A percentile compares a stretch with the other conserved stretches of the same genome.
These are phyloP conservation scores for Trichomonascaceae sp. DNA, from an alignment of 1,139 yeast species.

Conservation along the genomic window DNA sequence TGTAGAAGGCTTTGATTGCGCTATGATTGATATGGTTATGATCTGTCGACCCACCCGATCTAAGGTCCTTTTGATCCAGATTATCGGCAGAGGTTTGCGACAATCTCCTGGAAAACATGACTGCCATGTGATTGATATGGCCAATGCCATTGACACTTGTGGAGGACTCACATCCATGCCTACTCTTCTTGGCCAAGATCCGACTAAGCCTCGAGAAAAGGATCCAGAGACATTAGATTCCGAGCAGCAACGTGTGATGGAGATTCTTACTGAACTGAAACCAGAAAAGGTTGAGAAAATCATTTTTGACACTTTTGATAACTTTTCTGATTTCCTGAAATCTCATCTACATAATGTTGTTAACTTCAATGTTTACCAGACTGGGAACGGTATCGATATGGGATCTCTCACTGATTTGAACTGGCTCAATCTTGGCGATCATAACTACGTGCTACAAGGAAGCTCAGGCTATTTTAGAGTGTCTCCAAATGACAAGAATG, in stretches of 20 bases:
- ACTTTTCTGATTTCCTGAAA: constrained; percentile 3
- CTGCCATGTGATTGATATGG: constrained; percentile 77
- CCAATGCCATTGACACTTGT: constrained; percentile 44
- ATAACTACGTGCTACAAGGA: constrained; percentile 17
- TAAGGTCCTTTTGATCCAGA: constrained; percentile 64
- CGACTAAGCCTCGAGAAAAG: neutral
- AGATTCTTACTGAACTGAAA: constrained; percentile 12
- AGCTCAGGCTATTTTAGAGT: constrained; percentile 16
- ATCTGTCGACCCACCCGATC: constrained; percentile 81
- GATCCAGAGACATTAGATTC: constrained; percentile 7
- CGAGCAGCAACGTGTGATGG: constrained; percentile 1
- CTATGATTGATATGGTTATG: constrained; percentile 76
- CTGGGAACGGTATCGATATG: constrained; percentile 1
- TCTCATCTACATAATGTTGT: constrained; percentile 9
- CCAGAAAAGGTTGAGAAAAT: constrained; percentile 18
- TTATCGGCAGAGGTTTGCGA: constrained; percentile 89
- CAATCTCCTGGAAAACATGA: constrained; percentile 51
- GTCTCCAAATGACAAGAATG: constrained; percentile 9
- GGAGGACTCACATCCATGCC: constrained; percentile 61
- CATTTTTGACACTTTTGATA: constrained; percentile 8
- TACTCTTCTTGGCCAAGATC: constrained; percentile 42
- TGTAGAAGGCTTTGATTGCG: constrained; percentile 95
- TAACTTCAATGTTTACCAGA: constrained; percentile 4
- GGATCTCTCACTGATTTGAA: constrained; percentile 12
- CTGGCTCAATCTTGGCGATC: constrained; percentile 19